Evolutionary conservation across 1,284 basidiomycete genomes (phyloP).

Genomic region (Malassezia equina): DNA sequence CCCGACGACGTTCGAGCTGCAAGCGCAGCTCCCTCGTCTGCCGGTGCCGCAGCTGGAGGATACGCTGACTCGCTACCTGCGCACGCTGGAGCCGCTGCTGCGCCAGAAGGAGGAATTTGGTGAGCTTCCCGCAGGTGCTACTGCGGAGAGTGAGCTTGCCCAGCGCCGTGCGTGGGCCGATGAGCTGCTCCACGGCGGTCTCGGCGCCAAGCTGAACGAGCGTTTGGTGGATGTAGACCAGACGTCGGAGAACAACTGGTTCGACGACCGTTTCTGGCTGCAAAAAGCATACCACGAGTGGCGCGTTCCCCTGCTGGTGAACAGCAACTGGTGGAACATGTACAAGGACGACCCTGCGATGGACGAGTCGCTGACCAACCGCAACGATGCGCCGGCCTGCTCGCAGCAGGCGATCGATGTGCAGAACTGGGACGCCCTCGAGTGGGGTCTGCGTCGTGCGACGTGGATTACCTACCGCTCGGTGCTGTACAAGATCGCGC

Average conservation of each 20-base stretch:
- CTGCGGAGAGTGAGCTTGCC: slow-evolving; percentile 57
- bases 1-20: slow-evolving; percentile 50
- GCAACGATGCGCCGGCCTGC: slow-evolving; percentile 39
- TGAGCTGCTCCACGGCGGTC: slow-evolving; percentile 61
- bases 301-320: slow-evolving; percentile 73
- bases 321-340: slow-evolving; percentile 97
- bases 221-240: slow-evolving; percentile 74
- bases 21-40: slow-evolving; percentile 56
- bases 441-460: slow-evolving; percentile 76
- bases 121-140: slow-evolving; percentile 53
- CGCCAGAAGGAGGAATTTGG: slow-evolving; percentile 51
- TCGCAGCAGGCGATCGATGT: slow-evolving; percentile 18
- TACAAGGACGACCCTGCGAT: slow-evolving; percentile 56
- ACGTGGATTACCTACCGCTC: slow-evolving; percentile 71
- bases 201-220: slow-evolving; percentile 66
- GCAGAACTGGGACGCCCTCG: slow-evolving; percentile 45
- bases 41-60: slow-evolving; percentile 71
- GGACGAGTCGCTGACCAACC: slow-evolving; percentile 40
- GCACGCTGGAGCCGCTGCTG: slow-evolving; percentile 69
- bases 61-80: slow-evolving; percentile 69
- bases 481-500: slow-evolving; percentile 64
- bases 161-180: slow-evolving; percentile 60
- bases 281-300: slow-evolving; percentile 82
- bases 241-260: slow-evolving; percentile 80
- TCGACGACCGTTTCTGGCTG: slow-evolving; percentile 88